Evolutionary conservation across 2,329 filamentous ascomycete genomes (phyloP).

Genomic region (Sclerotinia trifoliorum): DNA sequence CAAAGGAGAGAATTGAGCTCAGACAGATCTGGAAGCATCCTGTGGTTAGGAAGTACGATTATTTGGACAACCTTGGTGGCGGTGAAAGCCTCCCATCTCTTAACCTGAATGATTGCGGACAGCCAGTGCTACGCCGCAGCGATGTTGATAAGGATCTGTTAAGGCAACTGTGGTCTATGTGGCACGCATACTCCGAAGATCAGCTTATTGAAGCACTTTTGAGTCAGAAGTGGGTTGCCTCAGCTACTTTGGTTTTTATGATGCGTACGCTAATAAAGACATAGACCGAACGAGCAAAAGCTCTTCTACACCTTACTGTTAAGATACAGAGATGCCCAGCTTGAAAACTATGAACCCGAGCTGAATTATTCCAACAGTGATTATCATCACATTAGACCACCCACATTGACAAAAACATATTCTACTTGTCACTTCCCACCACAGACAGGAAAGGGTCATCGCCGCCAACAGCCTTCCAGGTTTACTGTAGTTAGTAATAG

Average conservation of each 20-base stretch:
- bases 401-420: conserved; percentile 57
- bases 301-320: conserved; percentile 85
- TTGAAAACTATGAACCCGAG: conserved; percentile 82
- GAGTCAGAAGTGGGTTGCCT: conserved; percentile 56
- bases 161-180: conserved; percentile 82
- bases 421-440: conserved; percentile 61
- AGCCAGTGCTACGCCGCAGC: conserved; percentile 56
- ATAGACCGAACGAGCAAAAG: conserved; percentile 82
- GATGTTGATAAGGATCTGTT: conserved; percentile 81
- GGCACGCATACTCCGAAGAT: conserved; percentile 80
- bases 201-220: conserved; percentile 68
- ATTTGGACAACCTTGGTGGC: conserved; percentile 57
- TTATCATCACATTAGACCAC: conserved; percentile 74
- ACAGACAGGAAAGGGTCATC: conserved; percentile 47
- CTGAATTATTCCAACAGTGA: conserved; percentile 86
- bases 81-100: conserved; percentile 51
- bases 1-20: conserved; percentile 75
- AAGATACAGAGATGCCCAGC: conserved; percentile 77
- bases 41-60: conserved; percentile 79
- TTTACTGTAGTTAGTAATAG: conserved; percentile 66
- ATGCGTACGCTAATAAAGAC: background rate
- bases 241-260: background rate
- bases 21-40: conserved; percentile 83
- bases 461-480: conserved; percentile 53
- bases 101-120: conserved; percentile 59